These are phyloP conservation scores for Fusarium newnesense DNA, from an alignment of 2,329 filamentous ascomycete genomes.

Conservation along the genomic window DNA sequence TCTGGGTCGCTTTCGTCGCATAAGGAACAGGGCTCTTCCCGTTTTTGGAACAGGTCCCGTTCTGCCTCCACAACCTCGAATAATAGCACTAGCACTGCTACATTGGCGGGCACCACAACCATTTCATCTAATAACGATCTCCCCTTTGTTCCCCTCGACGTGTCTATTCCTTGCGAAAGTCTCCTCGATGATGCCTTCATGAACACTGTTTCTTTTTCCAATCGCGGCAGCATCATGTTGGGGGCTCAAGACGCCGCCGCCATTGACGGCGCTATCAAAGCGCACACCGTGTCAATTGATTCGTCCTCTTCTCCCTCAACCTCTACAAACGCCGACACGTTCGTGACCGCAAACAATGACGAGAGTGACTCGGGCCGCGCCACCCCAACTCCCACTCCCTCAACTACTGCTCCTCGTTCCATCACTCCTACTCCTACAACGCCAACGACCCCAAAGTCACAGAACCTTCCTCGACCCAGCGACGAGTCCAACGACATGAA, in stretches of 20 bases:
- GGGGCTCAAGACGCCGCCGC: slow-evolving; percentile 54
- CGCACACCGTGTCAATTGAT: slow-evolving; percentile 15
- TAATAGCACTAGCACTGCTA: slow-evolving; percentile 42
- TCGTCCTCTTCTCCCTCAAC: slow-evolving; percentile 12
- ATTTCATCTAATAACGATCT: slow-evolving; percentile 45
- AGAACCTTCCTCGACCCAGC: slow-evolving; percentile 37
- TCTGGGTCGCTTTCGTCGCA: slow-evolving; percentile 31
- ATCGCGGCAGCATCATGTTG: slow-evolving; percentile 72
- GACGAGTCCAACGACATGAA: slow-evolving; percentile 40
- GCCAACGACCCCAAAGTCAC: slow-evolving; percentile 39
- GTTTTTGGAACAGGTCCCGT: slow-evolving; percentile 44
- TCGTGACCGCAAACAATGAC: slow-evolving; percentile 22
- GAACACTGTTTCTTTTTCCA: slow-evolving; percentile 67
- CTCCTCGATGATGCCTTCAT: slow-evolving; percentile 69
- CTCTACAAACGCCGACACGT: slow-evolving; percentile 5
- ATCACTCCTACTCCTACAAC: slow-evolving; percentile 31
- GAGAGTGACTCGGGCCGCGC: slow-evolving; percentile 38
- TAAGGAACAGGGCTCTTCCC: slow-evolving; percentile 37
- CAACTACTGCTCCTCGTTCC: slow-evolving; percentile 17
- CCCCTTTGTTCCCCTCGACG: slow-evolving; percentile 63
- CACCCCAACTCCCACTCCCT: slow-evolving; percentile 32
- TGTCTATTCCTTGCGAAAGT: slow-evolving; percentile 65
- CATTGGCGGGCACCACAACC: slow-evolving; percentile 24
- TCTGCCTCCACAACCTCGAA: slow-evolving; percentile 41
- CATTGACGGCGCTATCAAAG: slow-evolving; percentile 37